phyloP scores from a whole-genome alignment of 352 stramenopile genomes.

The Phytophthora capsici region DNA sequence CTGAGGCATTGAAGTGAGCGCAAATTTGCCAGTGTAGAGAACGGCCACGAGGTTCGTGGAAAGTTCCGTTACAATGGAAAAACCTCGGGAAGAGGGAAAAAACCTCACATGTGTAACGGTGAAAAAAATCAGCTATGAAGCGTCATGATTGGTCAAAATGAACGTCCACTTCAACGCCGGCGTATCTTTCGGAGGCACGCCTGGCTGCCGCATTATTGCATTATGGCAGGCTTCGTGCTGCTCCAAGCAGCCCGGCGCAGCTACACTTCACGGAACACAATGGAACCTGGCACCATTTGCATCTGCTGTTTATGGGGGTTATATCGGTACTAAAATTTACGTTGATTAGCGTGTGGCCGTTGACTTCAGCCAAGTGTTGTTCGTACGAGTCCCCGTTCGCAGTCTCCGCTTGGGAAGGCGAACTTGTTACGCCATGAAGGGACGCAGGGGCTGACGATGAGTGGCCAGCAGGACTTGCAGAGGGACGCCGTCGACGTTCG shows the following conservation, averaged over 20 bases:
- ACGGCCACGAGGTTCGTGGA: conserved; percentile 40
- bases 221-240: no score
- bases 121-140: conserved; percentile 31
- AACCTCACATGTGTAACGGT: conserved; percentile 18
- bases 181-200: conserved; percentile 14
- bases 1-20: conserved; percentile 38
- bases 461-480: conserved; percentile 14
- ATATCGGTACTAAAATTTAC: no score
- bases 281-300: no score
- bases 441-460: conserved; percentile 12
- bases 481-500: conserved; percentile 12
- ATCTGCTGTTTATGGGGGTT: no score
- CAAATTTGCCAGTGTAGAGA: conserved; percentile 24
- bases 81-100: conserved; percentile 4
- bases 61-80: conserved; percentile 30
- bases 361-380: conserved; percentile 14
- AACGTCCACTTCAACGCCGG: conserved; percentile 16
- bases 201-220: background rate
- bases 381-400: no score
- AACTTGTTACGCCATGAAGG: conserved; percentile 32
- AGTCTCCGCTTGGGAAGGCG: background rate
- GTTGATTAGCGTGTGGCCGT: background rate
- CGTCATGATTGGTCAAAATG: conserved; percentile 18
- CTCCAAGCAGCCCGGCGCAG: no score
- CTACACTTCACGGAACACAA: no score